phyloP scores from a whole-genome alignment of 306 rosid genomes.

The Rosa persica region DNA sequence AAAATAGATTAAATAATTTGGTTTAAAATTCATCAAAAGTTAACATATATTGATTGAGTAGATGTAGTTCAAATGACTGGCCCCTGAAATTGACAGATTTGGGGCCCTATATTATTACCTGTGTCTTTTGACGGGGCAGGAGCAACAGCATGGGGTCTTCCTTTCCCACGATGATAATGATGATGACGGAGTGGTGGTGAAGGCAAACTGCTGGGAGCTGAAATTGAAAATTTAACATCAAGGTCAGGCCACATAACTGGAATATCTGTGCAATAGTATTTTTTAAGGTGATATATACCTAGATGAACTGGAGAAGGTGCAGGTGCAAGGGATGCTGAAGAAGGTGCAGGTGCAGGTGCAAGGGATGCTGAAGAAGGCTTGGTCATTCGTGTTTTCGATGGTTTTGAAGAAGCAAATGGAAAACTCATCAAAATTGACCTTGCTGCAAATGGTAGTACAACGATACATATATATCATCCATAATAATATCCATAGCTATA shows the following conservation, averaged over 20 bases:
- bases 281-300: conserved; percentile 34
- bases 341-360: conserved; percentile 37
- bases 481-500: not conserved
- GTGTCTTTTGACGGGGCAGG: conserved; percentile 63
- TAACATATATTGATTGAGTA: not conserved
- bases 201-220: conserved; percentile 48
- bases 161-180: conserved; percentile 33
- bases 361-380: conserved; percentile 41
- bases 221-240: conserved; percentile 29
- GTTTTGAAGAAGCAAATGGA: conserved; percentile 46
- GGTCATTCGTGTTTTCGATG: conserved; percentile 28
- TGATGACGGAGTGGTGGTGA: conserved; percentile 31
- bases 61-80: not conserved
- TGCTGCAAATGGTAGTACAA: conserved; percentile 47
- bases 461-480: not conserved
- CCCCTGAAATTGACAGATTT: not conserved
- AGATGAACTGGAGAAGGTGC: conserved; percentile 54
- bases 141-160: conserved; percentile 45
- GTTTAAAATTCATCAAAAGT: conserved; percentile 2
- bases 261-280: conserved; percentile 8
- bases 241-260: conserved; percentile 12
- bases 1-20: not conserved
- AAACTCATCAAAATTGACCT: conserved; percentile 43
- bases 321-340: conserved; percentile 37
- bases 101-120: conserved; percentile 45